Conservation (phyloP, 2,329 filamentous ascomycete genomes). For the Spiromastix sp. region DNA sequence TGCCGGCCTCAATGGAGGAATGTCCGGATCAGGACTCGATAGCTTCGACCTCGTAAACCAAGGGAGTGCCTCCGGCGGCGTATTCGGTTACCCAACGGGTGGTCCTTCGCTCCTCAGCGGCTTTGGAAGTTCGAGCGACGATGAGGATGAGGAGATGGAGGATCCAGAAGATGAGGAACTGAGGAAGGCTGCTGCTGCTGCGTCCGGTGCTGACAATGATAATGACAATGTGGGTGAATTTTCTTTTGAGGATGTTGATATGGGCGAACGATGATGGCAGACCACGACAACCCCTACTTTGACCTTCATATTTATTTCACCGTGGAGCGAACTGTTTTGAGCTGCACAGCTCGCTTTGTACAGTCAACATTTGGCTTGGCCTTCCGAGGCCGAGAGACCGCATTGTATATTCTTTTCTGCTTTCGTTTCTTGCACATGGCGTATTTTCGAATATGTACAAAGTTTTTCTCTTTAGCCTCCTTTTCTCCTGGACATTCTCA, state of each 20-base stretch:
- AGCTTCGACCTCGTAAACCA: slow-evolving; percentile 58
- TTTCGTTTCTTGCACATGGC: no score
- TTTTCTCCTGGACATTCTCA: no score
- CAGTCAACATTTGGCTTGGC: no score
- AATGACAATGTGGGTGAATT: slow-evolving; percentile 57
- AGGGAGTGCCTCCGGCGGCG: slow-evolving; percentile 56
- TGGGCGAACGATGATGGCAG: slow-evolving; percentile 47
- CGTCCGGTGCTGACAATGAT: slow-evolving; percentile 36
- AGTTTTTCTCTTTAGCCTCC: no score
- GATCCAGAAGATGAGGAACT: slow-evolving; percentile 53
- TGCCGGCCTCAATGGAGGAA: slow-evolving; percentile 64
- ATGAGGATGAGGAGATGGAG: slow-evolving; percentile 91
- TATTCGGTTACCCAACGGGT: slow-evolving; percentile 62
- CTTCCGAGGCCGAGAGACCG: no score
- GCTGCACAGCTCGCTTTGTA: no score
- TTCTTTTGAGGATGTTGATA: slow-evolving; percentile 52
- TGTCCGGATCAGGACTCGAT: slow-evolving; percentile 33
- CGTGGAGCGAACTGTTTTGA: no score
- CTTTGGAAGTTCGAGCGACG: slow-evolving; percentile 89
- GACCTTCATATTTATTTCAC: no score
- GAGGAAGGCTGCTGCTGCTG: slow-evolving; percentile 22
- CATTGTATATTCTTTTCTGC: no score
- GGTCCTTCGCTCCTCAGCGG: slow-evolving; percentile 62
- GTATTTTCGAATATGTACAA: no score
- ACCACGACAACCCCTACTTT: no score